Conservation (phyloP, 495 filamentous ascomycete species). For the Penicillium argentinense region DNA sequence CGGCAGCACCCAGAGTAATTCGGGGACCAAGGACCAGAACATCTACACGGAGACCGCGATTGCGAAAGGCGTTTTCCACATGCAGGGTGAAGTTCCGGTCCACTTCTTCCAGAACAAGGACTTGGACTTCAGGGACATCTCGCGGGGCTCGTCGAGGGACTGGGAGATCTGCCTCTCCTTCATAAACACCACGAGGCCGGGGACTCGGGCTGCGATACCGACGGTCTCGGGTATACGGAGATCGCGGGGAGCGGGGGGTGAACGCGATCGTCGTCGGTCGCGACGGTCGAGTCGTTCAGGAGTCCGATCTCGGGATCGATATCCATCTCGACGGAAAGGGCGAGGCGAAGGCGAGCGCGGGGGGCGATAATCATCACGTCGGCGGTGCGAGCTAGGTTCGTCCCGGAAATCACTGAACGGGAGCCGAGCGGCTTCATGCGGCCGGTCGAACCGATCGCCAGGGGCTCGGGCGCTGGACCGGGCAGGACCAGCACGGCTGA, state of each 20-base stretch:
- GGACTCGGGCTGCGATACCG: conserved; percentile 72
- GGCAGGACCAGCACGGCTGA: conserved; percentile 48
- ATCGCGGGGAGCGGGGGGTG: conserved; percentile 54
- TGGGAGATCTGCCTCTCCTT: conserved; percentile 62
- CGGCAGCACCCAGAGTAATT: conserved; percentile 70
- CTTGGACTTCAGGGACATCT: conserved; percentile 88
- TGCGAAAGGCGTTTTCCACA: conserved; percentile 72
- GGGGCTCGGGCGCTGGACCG: conserved; percentile 32
- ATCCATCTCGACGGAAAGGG: conserved; percentile 67
- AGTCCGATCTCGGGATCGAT: conserved; percentile 58
- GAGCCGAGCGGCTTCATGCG: conserved; percentile 35
- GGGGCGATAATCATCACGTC: conserved; percentile 64
- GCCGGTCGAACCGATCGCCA: conserved; percentile 46
- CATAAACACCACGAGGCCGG: conserved; percentile 47
- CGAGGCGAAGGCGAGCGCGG: conserved; percentile 63
- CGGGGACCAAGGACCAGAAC: conserved; percentile 76
- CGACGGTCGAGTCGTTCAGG: conserved; percentile 59
- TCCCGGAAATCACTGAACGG: conserved; percentile 52
- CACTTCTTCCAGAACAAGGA: conserved; percentile 78
- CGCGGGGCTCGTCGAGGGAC: conserved; percentile 70
- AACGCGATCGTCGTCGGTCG: conserved; percentile 66
- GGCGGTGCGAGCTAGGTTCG: conserved; percentile 45
- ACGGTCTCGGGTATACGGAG: conserved; percentile 55
- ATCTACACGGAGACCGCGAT: conserved; percentile 69
- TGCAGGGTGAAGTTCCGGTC: conserved; percentile 78